phyloP scores from a whole-genome alignment of 2,329 filamentous ascomycete species.

The Fusarium xylarioides region DNA sequence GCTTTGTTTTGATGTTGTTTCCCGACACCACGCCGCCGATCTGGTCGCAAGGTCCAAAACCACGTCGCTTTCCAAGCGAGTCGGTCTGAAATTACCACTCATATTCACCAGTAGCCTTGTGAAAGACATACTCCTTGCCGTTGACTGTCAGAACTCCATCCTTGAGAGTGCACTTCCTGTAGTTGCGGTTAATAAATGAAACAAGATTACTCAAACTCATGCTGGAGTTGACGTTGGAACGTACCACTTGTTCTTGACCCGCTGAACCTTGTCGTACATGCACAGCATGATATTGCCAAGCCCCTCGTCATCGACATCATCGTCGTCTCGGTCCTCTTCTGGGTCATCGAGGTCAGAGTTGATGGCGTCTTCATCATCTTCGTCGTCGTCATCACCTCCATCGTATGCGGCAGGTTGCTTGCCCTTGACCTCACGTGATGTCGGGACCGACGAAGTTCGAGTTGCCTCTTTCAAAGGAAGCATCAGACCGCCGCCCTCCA shows the following conservation, averaged over 20 bases:
- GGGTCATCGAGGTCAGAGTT: slow-evolving; percentile 98
- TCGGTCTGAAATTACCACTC: slow-evolving; percentile 75
- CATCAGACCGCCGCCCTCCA: slow-evolving; percentile 82
- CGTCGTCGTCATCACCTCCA: slow-evolving; percentile 65
- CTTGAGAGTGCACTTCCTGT: slow-evolving; percentile 95
- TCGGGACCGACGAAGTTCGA: slow-evolving; percentile 42
- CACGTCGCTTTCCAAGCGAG: not conserved
- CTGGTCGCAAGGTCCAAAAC: slow-evolving; percentile 6
- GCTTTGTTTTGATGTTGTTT: slow-evolving; percentile 27
- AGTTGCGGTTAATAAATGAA: slow-evolving; percentile 19
- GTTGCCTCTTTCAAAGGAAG: slow-evolving; percentile 70
- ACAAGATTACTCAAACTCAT: not conserved
- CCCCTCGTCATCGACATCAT: slow-evolving; percentile 86
- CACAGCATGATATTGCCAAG: slow-evolving; percentile 94
- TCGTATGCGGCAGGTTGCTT: slow-evolving; percentile 64
- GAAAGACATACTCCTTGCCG: slow-evolving; percentile 96
- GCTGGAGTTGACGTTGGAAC: slow-evolving; percentile 36
- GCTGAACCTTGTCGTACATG: slow-evolving; percentile 98
- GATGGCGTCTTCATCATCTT: slow-evolving; percentile 91
- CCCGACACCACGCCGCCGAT: not conserved
- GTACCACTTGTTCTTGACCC: slow-evolving; percentile 97
- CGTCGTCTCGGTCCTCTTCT: slow-evolving; percentile 84
- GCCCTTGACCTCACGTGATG: slow-evolving; percentile 37
- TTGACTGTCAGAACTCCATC: slow-evolving; percentile 94
- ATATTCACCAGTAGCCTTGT: slow-evolving; percentile 96